A percentile compares a stretch with the other conserved stretches of the same genome.
Evolutionary conservation across 495 filamentous ascomycete genomes (phyloP).

Genomic region (Tuber umbilicatum): DNA sequence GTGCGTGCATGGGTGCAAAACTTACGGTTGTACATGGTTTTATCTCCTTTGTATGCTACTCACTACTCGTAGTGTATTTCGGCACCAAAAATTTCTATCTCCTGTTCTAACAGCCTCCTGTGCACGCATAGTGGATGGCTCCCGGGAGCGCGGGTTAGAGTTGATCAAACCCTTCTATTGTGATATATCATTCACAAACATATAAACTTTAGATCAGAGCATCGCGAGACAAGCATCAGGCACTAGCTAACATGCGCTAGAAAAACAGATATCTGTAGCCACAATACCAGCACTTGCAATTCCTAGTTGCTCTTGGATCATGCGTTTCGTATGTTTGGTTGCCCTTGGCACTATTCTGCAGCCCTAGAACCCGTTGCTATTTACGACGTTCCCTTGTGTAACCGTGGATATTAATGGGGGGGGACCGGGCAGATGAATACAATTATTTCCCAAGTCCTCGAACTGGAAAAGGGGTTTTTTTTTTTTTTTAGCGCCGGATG

Average conservation of each 20-base stretch:
- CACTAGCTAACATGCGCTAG: not conserved
- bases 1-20: not conserved
- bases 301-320: no score
- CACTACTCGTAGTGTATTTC: not conserved
- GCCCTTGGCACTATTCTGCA: no score
- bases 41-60: conserved; percentile 1
- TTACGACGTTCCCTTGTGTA: not conserved
- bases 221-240: not conserved
- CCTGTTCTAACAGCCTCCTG: not conserved
- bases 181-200: not conserved
- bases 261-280: not conserved
- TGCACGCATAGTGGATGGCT: not conserved
- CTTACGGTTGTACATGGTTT: not conserved
- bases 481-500: no score
- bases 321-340: no score
- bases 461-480: not conserved
- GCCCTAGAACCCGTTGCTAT: not conserved
- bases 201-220: not conserved
- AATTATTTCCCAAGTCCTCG: not conserved
- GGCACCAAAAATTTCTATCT: not conserved
- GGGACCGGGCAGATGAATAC: not conserved
- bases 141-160: not conserved
- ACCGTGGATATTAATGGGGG: not conserved
- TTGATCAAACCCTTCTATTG: not conserved
- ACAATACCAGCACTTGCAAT: not conserved